phyloP scores from a whole-genome alignment of 108 stramenopile species.

The Conticribra guillardii region DNA sequence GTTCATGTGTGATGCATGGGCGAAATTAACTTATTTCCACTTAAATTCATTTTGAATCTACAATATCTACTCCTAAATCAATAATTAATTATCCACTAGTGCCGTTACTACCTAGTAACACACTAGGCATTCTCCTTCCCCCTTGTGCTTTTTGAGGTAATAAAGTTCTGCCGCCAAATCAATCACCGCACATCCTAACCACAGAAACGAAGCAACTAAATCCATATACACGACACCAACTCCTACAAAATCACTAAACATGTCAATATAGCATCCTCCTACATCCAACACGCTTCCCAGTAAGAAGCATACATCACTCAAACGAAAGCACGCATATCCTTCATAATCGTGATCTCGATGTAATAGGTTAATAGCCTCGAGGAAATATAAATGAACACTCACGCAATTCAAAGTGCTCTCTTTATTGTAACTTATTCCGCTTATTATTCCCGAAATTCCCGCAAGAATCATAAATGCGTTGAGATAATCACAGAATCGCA shows the following conservation, averaged over 20 bases:
- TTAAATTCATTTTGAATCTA: no score
- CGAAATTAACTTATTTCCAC: no score
- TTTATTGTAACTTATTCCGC: not conserved
- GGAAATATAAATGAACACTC: conserved; percentile 12
- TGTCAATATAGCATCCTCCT: not conserved
- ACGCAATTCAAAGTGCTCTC: not conserved
- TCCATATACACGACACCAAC: conserved; percentile 4
- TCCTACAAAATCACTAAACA: not conserved
- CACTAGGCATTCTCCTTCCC: not conserved
- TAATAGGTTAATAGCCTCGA: conserved; percentile 9
- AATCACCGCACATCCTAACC: conserved; percentile 9
- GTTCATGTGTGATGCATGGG: no score
- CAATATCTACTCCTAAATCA: not conserved
- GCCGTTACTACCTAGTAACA: not conserved
- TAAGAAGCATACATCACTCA: conserved; percentile 9
- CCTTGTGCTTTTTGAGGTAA: conserved; percentile 3
- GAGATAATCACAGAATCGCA: conserved; percentile 4
- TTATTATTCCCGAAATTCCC: conserved; percentile 6
- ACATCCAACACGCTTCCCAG: conserved; percentile 7
- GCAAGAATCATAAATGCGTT: conserved; percentile 12
- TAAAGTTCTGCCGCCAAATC: conserved; percentile 5
- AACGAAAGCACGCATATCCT: not conserved
- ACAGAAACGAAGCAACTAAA: conserved; percentile 10
- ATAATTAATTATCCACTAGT: no score
- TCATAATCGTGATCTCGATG: conserved; percentile 15